These are phyloP conservation scores for Mycena latifolia DNA, from an alignment of 768 basidiomycete genomes.

Conservation along the genomic window DNA sequence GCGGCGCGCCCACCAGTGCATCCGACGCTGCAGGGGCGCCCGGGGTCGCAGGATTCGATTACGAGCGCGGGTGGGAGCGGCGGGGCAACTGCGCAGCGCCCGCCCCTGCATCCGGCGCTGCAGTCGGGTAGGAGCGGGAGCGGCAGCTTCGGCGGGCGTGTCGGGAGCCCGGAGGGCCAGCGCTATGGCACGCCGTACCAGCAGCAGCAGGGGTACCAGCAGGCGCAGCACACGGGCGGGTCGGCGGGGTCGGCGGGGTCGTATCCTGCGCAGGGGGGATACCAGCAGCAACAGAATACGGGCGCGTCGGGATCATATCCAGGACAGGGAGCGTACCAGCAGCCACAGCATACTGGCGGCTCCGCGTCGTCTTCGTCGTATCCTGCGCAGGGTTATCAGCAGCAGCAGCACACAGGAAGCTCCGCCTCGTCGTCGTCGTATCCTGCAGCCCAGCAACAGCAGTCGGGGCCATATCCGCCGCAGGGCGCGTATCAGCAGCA, in stretches of 20 bases:
- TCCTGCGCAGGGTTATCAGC: slow-evolving; percentile 2
- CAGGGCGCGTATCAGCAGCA: not conserved
- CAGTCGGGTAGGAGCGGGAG: not conserved
- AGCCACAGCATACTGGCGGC: slow-evolving; percentile 20
- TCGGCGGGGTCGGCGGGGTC: slow-evolving; percentile 11
- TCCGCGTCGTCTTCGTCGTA: slow-evolving; percentile 2
- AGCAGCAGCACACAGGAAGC: slow-evolving; percentile 12
- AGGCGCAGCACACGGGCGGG: slow-evolving; percentile 26
- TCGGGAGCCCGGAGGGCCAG: slow-evolving; percentile 20
- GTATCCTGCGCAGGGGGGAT: slow-evolving; percentile 12
- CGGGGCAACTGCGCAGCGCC: too few species aligned
- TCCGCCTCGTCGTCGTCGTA: too few species aligned
- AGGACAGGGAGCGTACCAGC: slow-evolving; percentile 1
- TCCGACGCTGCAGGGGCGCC: slow-evolving; percentile 24
- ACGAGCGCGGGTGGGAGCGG: not conserved
- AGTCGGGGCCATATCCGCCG: too few species aligned
- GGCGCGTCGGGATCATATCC: not conserved
- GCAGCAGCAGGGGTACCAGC: slow-evolving; percentile 20
- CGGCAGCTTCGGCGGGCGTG: not conserved
- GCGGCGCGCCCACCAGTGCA: slow-evolving; percentile 33
- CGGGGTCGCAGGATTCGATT: slow-evolving; percentile 13
- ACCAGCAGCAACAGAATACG: slow-evolving; percentile 35
- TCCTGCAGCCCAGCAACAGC: too few species aligned
- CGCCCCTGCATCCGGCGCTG: too few species aligned
- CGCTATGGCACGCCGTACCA: slow-evolving; percentile 9